Percentiles rank a stretch among this genome's conserved stretches.
phyloP scores from a whole-genome alignment of 371 early-diverging fungal genomes.

The Mucor mucedo region DNA sequence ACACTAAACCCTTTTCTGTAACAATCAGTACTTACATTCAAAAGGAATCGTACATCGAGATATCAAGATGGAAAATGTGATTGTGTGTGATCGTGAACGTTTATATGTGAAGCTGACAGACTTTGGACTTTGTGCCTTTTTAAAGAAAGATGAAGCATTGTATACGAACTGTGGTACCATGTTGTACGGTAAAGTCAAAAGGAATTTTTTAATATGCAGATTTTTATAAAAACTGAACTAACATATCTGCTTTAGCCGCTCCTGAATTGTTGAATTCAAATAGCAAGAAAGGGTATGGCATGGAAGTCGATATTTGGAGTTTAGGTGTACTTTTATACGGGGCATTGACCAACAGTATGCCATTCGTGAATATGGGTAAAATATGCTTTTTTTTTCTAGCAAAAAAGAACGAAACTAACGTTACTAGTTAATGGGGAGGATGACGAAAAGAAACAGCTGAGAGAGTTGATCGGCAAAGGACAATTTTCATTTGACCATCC shows the following conservation, averaged over 20 bases:
- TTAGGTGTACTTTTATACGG: constrained; percentile 96
- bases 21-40: constrained; percentile 61
- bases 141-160: constrained; percentile 4
- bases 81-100: constrained; percentile 38
- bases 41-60: constrained; percentile 78
- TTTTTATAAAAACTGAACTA: too few species aligned
- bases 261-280: constrained; percentile 82
- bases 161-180: constrained; percentile 24
- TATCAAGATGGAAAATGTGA: constrained; percentile 77
- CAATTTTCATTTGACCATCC: constrained; percentile 7
- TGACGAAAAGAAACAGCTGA: constrained; percentile 2
- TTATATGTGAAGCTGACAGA: constrained; percentile 24
- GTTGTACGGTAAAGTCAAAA: constrained; percentile 24
- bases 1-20: background rate
- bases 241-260: constrained; percentile 44
- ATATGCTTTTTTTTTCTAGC: background rate
- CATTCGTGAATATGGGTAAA: constrained; percentile 63
- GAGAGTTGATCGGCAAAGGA: constrained; percentile 9
- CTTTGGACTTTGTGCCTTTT: constrained; percentile 23
- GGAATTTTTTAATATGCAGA: too few species aligned
- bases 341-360: constrained; percentile 88
- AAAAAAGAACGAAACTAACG: too few species aligned
- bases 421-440: background rate
- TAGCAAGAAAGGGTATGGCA: constrained; percentile 86
- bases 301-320: constrained; percentile 98